Conservation (phyloP, 495 filamentous ascomycete species). For the Podospora australis region DNA sequence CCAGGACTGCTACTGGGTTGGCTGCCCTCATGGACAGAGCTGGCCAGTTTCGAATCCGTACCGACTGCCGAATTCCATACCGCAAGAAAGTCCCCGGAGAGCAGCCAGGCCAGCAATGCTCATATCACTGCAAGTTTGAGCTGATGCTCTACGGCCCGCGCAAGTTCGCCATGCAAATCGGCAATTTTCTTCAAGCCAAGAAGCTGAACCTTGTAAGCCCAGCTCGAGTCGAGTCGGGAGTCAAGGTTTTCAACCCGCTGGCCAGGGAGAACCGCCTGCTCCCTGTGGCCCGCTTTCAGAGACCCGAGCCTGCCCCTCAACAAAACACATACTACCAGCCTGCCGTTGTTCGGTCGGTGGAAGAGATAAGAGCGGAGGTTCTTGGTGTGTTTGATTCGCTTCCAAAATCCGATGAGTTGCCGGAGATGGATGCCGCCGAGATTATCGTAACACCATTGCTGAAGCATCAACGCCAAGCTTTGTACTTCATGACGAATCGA, state of each 20-base stretch:
- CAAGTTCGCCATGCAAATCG: slow-evolving; percentile 55
- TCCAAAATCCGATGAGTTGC: slow-evolving; percentile 64
- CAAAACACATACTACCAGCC: slow-evolving; percentile 13
- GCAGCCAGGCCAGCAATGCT: slow-evolving; percentile 41
- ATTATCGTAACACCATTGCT: slow-evolving; percentile 65
- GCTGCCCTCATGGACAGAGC: slow-evolving; percentile 61
- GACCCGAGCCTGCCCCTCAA: slow-evolving; percentile 12
- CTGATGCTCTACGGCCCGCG: slow-evolving; percentile 77
- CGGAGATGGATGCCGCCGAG: slow-evolving; percentile 60
- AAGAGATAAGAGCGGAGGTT: slow-evolving; percentile 80
- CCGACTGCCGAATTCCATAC: slow-evolving; percentile 58
- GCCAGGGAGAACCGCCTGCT: slow-evolving; percentile 40
- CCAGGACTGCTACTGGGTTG: slow-evolving; percentile 59
- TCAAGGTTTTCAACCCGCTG: slow-evolving; percentile 61
- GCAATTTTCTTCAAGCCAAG: slow-evolving; percentile 55
- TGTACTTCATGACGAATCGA: slow-evolving; percentile 81
- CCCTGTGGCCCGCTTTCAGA: too few relatives aligned
- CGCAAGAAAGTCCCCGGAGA: slow-evolving; percentile 53
- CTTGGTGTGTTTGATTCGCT: slow-evolving; percentile 83
- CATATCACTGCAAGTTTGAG: slow-evolving; percentile 50
- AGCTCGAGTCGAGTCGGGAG: slow-evolving; percentile 54
- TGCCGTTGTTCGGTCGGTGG: slow-evolving; percentile 52
- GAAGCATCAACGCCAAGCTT: slow-evolving; percentile 83
- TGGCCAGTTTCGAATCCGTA: slow-evolving; percentile 48
- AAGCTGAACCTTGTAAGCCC: slow-evolving; percentile 62